These are phyloP conservation scores for Rhododendron ovatum DNA, from an alignment of 148 eudicot genomes.

Conservation along the genomic window DNA sequence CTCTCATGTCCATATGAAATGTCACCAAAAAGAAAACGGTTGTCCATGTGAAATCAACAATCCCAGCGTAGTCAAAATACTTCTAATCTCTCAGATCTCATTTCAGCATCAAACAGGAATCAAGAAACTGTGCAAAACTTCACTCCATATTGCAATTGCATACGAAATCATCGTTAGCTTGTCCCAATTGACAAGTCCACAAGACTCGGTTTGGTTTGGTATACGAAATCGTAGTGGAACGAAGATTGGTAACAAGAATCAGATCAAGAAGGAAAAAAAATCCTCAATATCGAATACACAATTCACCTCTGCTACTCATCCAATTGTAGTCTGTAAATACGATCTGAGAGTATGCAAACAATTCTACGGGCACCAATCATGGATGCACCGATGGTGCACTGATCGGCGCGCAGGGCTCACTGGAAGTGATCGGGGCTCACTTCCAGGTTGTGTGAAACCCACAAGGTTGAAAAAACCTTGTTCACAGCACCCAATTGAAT, in stretches of 20 bases:
- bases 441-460: too few relatives aligned
- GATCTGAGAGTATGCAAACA: not conserved
- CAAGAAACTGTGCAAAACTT: not conserved
- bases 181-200: too few relatives aligned
- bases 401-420: too few relatives aligned
- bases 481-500: not conserved
- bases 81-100: not conserved
- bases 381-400: not conserved
- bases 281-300: slow-evolving; percentile 3
- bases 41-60: not conserved
- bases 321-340: not conserved
- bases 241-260: not conserved
- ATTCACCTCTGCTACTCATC: not conserved
- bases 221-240: not conserved
- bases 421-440: too few relatives aligned
- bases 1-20: not conserved
- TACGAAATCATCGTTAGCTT: not conserved
- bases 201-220: too few relatives aligned
- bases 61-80: not conserved
- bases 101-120: not conserved
- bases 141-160: not conserved
- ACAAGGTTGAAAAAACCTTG: not conserved
- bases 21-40: not conserved
- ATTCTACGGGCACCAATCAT: not conserved
- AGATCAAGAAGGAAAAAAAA: slow-evolving; percentile 12